Evolutionary conservation across 495 filamentous ascomycete species (phyloP), one percentile per base, ranked within the genome.

Genomic region (Pyrenula massariospora): DNA sequence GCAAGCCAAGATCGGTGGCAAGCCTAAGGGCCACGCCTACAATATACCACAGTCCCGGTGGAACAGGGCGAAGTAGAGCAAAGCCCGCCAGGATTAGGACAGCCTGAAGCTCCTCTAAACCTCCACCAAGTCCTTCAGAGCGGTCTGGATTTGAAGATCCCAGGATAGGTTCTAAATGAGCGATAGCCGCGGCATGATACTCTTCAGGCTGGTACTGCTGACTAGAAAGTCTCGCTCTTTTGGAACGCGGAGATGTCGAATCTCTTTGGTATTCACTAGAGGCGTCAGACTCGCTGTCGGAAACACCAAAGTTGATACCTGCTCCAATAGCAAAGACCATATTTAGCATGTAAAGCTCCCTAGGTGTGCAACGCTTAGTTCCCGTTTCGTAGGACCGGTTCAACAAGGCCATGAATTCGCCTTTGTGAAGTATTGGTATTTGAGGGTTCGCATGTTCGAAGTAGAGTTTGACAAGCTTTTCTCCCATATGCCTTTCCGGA

Each of bases 311-410:
- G 59, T 95, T 94, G 60, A 96, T 95, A 0, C 91, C 92, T 12
- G 89, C 87, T 10, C 92, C 92, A 59, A 96, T 96, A 3, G 92
- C 92, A 72, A 92, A 97, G n/a, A 96, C 92, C 67, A 97, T 96
- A 68, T 96, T 95, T 52, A 96, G 77, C 68, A 91, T 82, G 65
- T 96, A 97, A 12, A 91, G 80, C 68, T 95, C 91, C 53, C 88
- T 81, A 8, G 91, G 82, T 20, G 86, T 88, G 24, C 89, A 80
- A 56, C 80, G 80, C 56, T 82, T 81, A 54, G 81, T 81, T 31
- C 85, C 81, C 8, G 81, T 72, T 2, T 77, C 73, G 67, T 93
- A 97, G 0, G 88, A 88, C 49, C 79, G 77, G 31, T 94, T 83
- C 57, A 96, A 81, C 69, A 95, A 80, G 36, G 83, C 74, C 80